Evolutionary conservation across 345 rosid genomes (phyloP).

Genomic region (Mangifera indica): DNA sequence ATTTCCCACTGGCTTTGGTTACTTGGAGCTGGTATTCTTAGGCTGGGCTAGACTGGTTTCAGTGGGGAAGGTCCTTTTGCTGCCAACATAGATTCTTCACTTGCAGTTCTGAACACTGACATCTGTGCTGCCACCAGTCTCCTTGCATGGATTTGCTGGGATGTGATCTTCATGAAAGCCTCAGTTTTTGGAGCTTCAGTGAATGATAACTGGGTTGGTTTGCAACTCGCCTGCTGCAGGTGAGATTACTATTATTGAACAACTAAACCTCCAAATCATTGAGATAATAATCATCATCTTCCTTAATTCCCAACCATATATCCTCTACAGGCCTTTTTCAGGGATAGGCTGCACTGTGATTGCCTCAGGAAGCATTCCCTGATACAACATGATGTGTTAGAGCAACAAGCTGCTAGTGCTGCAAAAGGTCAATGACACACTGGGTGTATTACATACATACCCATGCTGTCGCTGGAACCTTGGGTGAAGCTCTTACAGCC

Average conservation of each 20-base stretch:
- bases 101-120: slow-evolving; percentile 13
- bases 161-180: not conserved
- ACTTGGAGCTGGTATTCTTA: slow-evolving; percentile 8
- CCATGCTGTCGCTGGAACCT: slow-evolving; percentile 10
- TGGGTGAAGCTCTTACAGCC: slow-evolving; percentile 12
- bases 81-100: slow-evolving; percentile 9
- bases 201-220: slow-evolving; percentile 15
- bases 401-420: slow-evolving; percentile 8
- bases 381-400: not conserved
- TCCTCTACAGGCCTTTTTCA: slow-evolving; percentile 5
- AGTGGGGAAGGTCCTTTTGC: slow-evolving; percentile 15
- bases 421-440: slow-evolving; percentile 15
- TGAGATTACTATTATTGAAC: not conserved
- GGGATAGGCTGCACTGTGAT: slow-evolving; percentile 8
- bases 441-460: slow-evolving; percentile 9
- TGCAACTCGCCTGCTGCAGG: slow-evolving; percentile 16
- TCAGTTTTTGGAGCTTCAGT: slow-evolving; percentile 9
- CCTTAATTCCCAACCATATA: not conserved
- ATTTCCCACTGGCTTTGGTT: not conserved
- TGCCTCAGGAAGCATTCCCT: slow-evolving; percentile 10
- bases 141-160: slow-evolving; percentile 7
- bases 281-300: not conserved
- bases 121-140: slow-evolving; percentile 12
- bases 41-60: slow-evolving; percentile 16
- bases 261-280: not conserved